Conservation (phyloP, 177 flowering plant genomes). For the Vitis hybrid region DNA sequence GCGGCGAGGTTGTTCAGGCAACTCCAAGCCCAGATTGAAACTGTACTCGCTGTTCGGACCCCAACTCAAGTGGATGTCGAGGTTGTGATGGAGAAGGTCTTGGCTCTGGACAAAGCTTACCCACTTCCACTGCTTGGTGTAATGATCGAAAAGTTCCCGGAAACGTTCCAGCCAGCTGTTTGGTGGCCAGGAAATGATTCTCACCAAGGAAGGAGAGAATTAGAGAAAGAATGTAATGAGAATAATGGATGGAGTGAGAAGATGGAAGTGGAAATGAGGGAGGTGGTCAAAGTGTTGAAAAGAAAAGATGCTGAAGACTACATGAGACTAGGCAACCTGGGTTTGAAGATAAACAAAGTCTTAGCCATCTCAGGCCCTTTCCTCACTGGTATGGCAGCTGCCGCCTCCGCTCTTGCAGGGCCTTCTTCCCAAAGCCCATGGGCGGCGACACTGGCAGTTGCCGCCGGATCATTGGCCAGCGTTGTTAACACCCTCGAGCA, state of each 20-base stretch:
- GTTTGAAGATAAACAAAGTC: conserved; percentile 39
- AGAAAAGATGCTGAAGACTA: conserved; percentile 50
- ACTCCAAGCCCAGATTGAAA: conserved; percentile 29
- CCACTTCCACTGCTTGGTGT: conserved; percentile 53
- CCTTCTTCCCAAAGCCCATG: conserved; percentile 14
- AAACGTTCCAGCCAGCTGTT: conserved; percentile 39
- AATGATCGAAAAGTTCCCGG: conserved; percentile 56
- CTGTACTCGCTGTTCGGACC: conserved; percentile 16
- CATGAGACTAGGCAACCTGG: conserved; percentile 38
- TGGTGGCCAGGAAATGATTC: conserved; percentile 46
- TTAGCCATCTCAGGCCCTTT: conserved; percentile 46
- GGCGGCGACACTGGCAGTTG: conserved; percentile 25
- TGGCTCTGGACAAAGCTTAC: conserved; percentile 50
- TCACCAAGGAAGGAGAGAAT: neutral
- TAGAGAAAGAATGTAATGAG: neutral
- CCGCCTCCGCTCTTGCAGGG: conserved; percentile 34
- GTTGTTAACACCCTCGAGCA: conserved; percentile 48
- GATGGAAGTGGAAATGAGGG: conserved; percentile 48
- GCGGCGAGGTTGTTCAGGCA: conserved; percentile 44
- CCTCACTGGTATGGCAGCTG: conserved; percentile 47
- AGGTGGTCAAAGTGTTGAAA: conserved; percentile 32
- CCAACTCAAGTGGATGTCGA: conserved; percentile 28
- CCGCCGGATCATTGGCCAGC: conserved; percentile 36
- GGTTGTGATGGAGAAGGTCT: conserved; percentile 30
- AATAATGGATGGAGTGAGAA: conserved; percentile 49